These are phyloP conservation scores for Trichaptum fuscoviolaceum DNA, from an alignment of 768 basidiomycete genomes.

Conservation along the genomic window DNA sequence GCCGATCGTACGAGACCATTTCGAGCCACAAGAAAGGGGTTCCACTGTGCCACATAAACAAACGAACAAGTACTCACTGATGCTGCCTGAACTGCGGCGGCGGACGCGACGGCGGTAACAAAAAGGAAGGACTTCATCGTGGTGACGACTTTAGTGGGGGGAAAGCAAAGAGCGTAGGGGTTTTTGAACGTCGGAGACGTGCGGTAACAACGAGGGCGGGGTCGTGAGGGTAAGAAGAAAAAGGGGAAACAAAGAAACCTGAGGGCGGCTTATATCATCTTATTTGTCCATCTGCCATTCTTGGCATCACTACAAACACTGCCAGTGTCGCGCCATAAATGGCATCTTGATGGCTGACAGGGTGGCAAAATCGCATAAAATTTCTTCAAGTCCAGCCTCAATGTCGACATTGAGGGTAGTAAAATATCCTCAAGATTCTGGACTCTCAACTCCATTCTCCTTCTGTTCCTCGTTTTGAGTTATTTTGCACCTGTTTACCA, in stretches of 20 bases:
- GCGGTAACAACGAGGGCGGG: background rate
- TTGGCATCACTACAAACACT: background rate
- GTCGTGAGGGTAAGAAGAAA: background rate
- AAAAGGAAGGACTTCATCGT: conserved; percentile 11
- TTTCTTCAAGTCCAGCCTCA: background rate
- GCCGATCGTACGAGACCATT: background rate
- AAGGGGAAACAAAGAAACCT: background rate
- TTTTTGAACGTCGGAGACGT: conserved; percentile 1
- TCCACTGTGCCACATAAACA: background rate
- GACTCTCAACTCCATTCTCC: background rate
- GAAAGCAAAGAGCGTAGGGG: background rate
- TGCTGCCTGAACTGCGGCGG: conserved; percentile 1
- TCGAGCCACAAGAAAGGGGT: background rate
- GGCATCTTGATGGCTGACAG: background rate
- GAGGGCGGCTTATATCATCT: background rate
- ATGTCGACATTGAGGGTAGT: background rate
- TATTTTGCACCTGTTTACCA: background rate
- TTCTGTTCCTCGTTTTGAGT: background rate
- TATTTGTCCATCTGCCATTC: background rate
- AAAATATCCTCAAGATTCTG: background rate
- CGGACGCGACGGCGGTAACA: conserved; percentile 7
- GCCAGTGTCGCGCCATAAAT: background rate
- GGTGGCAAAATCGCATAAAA: background rate
- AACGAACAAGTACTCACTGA: background rate
- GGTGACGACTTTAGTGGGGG: background rate